Evolutionary conservation across 108 stramenopile genomes (phyloP).

Genomic region (Nitzschia sp.): DNA sequence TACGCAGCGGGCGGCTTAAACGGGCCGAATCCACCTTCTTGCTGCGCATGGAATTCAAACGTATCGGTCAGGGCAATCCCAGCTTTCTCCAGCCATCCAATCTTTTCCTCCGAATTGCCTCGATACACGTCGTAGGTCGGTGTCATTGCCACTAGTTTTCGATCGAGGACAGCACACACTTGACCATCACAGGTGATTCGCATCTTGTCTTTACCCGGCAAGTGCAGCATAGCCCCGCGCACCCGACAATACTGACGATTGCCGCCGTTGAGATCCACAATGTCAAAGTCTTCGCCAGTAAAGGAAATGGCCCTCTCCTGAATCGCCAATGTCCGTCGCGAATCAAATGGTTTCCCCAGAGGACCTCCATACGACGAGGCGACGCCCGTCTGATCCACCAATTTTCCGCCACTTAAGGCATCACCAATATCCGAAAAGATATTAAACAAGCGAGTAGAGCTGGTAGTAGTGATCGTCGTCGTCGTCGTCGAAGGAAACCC

Average conservation of each 20-base stretch:
- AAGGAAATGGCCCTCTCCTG: conserved; percentile 55
- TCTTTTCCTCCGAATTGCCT: conserved; percentile 53
- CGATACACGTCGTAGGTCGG: conserved; percentile 74
- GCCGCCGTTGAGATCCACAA: conserved; percentile 31
- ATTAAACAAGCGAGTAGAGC: conserved; percentile 5
- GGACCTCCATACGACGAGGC: conserved; percentile 51
- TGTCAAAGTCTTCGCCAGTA: conserved; percentile 85
- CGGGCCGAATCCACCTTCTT: conserved; percentile 50
- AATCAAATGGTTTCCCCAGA: conserved; percentile 23
- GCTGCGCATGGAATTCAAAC: conserved; percentile 73
- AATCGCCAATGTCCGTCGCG: conserved; percentile 33
- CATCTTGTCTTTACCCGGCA: conserved; percentile 82
- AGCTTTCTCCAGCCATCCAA: conserved; percentile 81
- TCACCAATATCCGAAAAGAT: conserved; percentile 45
- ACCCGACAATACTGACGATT: conserved; percentile 42
- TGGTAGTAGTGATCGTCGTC: too few species aligned
- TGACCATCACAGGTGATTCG: conserved; percentile 28
- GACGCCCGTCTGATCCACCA: conserved; percentile 29
- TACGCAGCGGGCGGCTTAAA: conserved; percentile 68
- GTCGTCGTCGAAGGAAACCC: too few species aligned
- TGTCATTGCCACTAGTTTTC: conserved; percentile 58
- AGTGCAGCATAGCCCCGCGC: conserved; percentile 78
- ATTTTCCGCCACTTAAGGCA: conserved; percentile 47
- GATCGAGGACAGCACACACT: conserved; percentile 50
- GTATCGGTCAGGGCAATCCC: conserved; percentile 64